phyloP scores from a whole-genome alignment of 75 land plant species.

The Sequoia sempervirens region DNA sequence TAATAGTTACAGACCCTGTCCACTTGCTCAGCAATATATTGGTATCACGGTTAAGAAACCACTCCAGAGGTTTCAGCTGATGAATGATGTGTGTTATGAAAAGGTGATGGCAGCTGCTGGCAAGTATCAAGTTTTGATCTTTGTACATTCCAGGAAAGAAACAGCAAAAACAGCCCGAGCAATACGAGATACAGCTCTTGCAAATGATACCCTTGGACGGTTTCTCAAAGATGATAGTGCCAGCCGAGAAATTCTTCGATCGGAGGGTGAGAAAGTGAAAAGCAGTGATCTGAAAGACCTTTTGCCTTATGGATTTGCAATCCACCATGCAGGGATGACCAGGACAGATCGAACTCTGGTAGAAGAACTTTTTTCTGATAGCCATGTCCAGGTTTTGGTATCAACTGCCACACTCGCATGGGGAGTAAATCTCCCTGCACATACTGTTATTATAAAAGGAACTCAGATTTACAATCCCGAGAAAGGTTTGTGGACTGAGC shows the following conservation, averaged over 20 bases:
- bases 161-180: slow-evolving; percentile 92
- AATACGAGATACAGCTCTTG: slow-evolving; percentile 80
- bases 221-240: slow-evolving; percentile 92
- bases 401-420: slow-evolving; percentile 97
- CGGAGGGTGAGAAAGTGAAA: slow-evolving; percentile 71
- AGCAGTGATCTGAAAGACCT: slow-evolving; percentile 79
- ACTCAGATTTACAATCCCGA: slow-evolving; percentile 95
- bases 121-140: slow-evolving; percentile 87
- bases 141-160: slow-evolving; percentile 96
- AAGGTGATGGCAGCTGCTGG: slow-evolving; percentile 85
- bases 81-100: slow-evolving; percentile 98
- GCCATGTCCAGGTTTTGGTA: slow-evolving; percentile 66
- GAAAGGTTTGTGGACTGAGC: slow-evolving; percentile 93
- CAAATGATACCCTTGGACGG: slow-evolving; percentile 78
- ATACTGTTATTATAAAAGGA: slow-evolving; percentile 87
- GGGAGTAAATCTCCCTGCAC: slow-evolving; percentile 97
- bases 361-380: slow-evolving; percentile 87
- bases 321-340: slow-evolving; percentile 88
- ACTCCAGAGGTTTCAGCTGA: slow-evolving; percentile 81
- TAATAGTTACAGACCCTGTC: slow-evolving; percentile 94
- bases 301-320: slow-evolving; percentile 91
- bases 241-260: slow-evolving; percentile 86
- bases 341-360: slow-evolving; percentile 78
- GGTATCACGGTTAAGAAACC: slow-evolving; percentile 90
- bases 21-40: slow-evolving; percentile 88